Evolutionary conservation across 106 monocot species (phyloP).

Genomic region (Dioscorea alata): DNA sequence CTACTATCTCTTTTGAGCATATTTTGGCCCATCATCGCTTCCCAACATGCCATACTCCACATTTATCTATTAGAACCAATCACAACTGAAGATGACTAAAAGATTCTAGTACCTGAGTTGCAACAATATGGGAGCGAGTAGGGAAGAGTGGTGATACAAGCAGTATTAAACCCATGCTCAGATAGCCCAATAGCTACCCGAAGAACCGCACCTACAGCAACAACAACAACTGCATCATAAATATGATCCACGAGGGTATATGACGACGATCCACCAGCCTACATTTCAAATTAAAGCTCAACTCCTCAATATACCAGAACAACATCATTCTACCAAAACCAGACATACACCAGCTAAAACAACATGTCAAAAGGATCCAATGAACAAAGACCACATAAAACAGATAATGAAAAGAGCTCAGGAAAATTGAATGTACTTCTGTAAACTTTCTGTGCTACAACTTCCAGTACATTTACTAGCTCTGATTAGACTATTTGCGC

Average conservation of each 20-base stretch:
- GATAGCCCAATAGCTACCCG: constrained; percentile 68
- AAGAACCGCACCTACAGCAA: constrained; percentile 69
- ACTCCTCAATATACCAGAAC: neutral
- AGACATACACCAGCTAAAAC: neutral
- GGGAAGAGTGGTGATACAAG: constrained; percentile 82
- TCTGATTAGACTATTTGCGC: no score
- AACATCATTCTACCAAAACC: neutral
- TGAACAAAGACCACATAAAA: no score
- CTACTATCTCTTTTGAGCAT: no score
- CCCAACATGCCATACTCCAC: no score
- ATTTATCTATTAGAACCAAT: no score
- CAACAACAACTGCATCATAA: constrained; percentile 83
- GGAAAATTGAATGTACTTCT: no score
- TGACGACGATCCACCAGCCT: constrained; percentile 28
- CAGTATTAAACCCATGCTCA: constrained; percentile 73
- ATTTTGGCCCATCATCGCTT: no score
- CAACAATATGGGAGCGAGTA: constrained; percentile 71
- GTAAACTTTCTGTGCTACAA: no score
- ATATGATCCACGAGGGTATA: constrained; percentile 73
- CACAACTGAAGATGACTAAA: no score
- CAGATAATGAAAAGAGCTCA: no score
- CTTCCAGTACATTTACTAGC: no score
- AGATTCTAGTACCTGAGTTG: constrained; percentile 48
- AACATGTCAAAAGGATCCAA: no score
- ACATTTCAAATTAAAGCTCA: neutral